Evolutionary conservation across 306 rosid genomes (phyloP).

Genomic region (Pterocarpus santalinus): DNA sequence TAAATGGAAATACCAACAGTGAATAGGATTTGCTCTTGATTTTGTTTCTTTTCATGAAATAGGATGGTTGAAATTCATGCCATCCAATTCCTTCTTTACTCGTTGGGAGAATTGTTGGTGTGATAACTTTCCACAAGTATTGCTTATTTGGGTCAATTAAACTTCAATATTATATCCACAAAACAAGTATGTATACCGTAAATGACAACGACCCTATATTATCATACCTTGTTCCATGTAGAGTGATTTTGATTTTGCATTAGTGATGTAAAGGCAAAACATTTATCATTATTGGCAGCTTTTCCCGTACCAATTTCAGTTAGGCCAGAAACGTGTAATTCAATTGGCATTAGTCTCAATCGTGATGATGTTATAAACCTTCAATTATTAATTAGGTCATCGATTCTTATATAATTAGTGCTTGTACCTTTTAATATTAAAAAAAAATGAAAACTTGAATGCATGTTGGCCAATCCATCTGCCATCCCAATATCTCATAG

Average conservation of each 20-base stretch:
- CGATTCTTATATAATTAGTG: neutral
- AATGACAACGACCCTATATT: slow-evolving; percentile 2
- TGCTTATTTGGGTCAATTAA: slow-evolving; percentile 18
- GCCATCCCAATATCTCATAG: slow-evolving; percentile 2
- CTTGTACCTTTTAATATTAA: neutral
- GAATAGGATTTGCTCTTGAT: neutral
- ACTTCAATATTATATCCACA: slow-evolving; percentile 2
- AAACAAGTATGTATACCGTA: neutral
- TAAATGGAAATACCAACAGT: neutral
- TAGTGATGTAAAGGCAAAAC: slow-evolving; percentile 12
- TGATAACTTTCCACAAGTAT: slow-evolving; percentile 17
- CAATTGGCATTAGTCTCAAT: slow-evolving; percentile 3
- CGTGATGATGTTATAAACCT: neutral
- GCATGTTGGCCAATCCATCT: slow-evolving; percentile 34
- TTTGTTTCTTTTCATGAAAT: neutral
- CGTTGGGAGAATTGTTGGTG: slow-evolving; percentile 1
- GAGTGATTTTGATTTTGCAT: slow-evolving; percentile 30
- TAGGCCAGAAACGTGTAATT: neutral
- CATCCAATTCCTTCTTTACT: neutral
- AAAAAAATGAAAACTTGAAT: neutral
- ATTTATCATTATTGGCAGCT: neutral
- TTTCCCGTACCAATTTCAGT: slow-evolving; percentile 14
- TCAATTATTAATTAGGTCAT: slow-evolving; percentile 3
- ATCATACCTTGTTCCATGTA: slow-evolving; percentile 31
- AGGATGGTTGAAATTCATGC: neutral